phyloP scores from a whole-genome alignment of 306 rosid species.

The Quercus bicolor region DNA sequence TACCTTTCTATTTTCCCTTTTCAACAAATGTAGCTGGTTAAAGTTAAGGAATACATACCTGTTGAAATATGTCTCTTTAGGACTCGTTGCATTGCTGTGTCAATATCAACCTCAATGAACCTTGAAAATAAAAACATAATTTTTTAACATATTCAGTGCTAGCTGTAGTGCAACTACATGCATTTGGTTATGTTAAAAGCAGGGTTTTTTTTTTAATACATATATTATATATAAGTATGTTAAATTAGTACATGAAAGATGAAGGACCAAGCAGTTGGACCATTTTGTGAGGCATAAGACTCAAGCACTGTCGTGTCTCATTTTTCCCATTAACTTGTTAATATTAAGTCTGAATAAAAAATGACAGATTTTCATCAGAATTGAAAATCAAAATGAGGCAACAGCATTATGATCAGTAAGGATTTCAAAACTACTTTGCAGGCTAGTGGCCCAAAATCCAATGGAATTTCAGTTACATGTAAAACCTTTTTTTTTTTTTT shows the following conservation, averaged over 20 bases:
- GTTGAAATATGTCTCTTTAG: conserved; percentile 77
- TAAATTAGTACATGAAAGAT: not conserved
- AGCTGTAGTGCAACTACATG: conserved; percentile 7
- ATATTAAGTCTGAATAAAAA: not conserved
- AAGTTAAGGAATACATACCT: conserved; percentile 38
- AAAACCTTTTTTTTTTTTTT: not conserved
- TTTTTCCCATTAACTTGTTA: not conserved
- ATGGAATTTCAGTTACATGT: not conserved
- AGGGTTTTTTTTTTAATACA: no score
- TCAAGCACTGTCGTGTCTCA: not conserved
- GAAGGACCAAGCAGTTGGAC: not conserved
- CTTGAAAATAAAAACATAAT: conserved; percentile 34
- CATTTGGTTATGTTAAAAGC: not conserved
- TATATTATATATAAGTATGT: not conserved
- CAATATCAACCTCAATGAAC: conserved; percentile 71
- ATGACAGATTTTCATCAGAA: not conserved
- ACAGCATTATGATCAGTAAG: not conserved
- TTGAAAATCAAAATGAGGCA: not conserved
- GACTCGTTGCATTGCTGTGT: conserved; percentile 81
- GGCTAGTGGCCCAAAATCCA: not conserved
- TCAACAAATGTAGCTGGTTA: conserved; percentile 1
- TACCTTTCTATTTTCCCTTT: not conserved
- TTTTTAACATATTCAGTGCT: conserved; percentile 10
- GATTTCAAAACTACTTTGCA: not conserved
- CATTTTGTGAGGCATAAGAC: not conserved